Evolutionary conservation across 2,329 filamentous ascomycete genomes (phyloP), one percentile per base, ranked within the genome.

Genomic region (Elsinoe fawcettii): DNA sequence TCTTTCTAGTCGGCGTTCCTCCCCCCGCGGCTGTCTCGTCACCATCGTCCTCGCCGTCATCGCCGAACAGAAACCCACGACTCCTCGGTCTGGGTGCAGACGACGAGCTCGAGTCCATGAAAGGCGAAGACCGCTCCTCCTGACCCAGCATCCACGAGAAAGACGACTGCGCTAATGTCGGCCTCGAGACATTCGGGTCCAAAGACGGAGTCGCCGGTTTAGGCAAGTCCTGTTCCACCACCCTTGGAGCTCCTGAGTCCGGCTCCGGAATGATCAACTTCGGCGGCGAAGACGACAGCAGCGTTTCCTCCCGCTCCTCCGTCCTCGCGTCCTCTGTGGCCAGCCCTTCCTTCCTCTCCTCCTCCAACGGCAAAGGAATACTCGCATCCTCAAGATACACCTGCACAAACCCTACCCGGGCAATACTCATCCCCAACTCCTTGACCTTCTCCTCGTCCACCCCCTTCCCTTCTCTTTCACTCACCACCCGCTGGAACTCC

Each of bases 101-200:
- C 11, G 61, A 60, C 23, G 61, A 51, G 1, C 58, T 41, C 0
- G 59, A 27, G 22, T 56, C 49, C 41, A 32, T 46, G 27, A 60
- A 61, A 7, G 49, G 56, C 46, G 46, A 55, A 11, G 56, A 16
- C n/a, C 34, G 59, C 8, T 47, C 43, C 7, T 60, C 56, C 46
- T 66, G 57, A 5, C 63, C 83, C 1, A 90, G 75, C 86, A 90
- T 90, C 85, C 85, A 90, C 1, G 86, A 84, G 68, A 89, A 90
- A 3, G 84, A 86, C 6, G 87, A 89, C 62, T 88, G 85, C 1
- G 85, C 85, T 32, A 90, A 76, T 0, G 79, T 82, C 2, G 85
- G 86, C 20, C 49, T 53, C 32, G 49, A 53, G 8, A 53, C 16
- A n/a, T 39, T 22, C 18, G 49, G 49, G 39, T 53, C 49, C 6